Conservation (phyloP, 768 basidiomycete species). For the Naganishia antarctica region DNA sequence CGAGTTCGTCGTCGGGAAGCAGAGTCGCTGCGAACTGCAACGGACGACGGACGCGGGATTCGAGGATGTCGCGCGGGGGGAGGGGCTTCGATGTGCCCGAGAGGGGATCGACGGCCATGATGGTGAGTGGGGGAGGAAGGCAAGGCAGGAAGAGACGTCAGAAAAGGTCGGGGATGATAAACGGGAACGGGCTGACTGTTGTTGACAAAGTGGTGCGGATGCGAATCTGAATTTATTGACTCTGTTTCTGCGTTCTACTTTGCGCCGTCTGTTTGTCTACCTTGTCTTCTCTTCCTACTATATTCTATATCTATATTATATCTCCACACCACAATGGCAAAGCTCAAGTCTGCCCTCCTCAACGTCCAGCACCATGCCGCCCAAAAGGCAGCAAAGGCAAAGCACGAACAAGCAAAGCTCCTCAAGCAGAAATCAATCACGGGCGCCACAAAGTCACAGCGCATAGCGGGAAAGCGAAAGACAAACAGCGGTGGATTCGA, state of each 20-base stretch:
- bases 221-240: neutral
- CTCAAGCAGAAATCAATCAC: slow-evolving; percentile 24
- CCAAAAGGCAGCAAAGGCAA: slow-evolving; percentile 22
- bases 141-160: neutral
- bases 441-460: slow-evolving; percentile 19
- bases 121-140: neutral
- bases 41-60: slow-evolving; percentile 13
- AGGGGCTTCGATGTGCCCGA: slow-evolving; percentile 14
- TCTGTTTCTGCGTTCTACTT: too few species aligned
- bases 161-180: too few species aligned
- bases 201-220: slow-evolving; percentile 8
- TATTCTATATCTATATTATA: neutral
- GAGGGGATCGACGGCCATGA: slow-evolving; percentile 15
- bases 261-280: neutral
- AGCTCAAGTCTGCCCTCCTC: slow-evolving; percentile 27
- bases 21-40: slow-evolving; percentile 18
- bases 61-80: slow-evolving; percentile 12
- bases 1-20: neutral
- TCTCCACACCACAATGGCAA: slow-evolving; percentile 21
- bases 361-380: slow-evolving; percentile 12
- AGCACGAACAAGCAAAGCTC: slow-evolving; percentile 21
- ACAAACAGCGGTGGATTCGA: neutral
- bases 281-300: neutral
- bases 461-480: neutral
- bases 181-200: neutral